Evolutionary conservation across 1,284 basidiomycete species (phyloP), one percentile per base, ranked within the genome.

Genomic region (Cronartium quercuum): DNA sequence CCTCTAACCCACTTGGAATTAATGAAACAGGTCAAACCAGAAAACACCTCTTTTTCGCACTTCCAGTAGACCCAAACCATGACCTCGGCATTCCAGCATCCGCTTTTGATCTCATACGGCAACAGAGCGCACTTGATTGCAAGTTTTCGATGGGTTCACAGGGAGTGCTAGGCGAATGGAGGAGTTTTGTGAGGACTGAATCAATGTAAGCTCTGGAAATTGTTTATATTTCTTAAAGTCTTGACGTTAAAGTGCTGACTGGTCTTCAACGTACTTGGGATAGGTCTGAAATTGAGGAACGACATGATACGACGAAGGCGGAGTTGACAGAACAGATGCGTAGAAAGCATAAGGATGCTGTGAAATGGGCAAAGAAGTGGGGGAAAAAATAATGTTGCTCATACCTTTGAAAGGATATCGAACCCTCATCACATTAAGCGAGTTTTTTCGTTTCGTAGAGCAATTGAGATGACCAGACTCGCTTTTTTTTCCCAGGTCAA

Each of bases 251-350:
- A 34, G 10, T 74, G 62, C 61, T 1, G 18, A 10, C 29, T 40
- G 18, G 21, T 60, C 60, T 34, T n/a, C 55, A 10, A 58, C 57
- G 13, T 29, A 21, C 15, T 61, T 40, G 40, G 6, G 35, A 35
- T 38, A 75, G 71, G 6, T n/a, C 38, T 51, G 65, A 75, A 60
- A 75, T 75, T 24, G 41, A 66, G 40, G 15, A 63, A 24, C 57
- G 18, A 2, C 64, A 75, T 47, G 40, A 66, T 47, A 12, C 41
- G 10, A 75, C 61, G 40, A 75, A 67, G 24, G 58, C 40, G 3
- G 42, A 42, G 21, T 61, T 66, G 42, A 75, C 71, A 6, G 71
- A 75, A 62, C 71, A 75, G 9, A 51, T 75, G 71, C 64, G 65
- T 13, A 35, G 65, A 15, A 75, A 63, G 47, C 71, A 75, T 44